phyloP scores from a whole-genome alignment of 1,139 yeast genomes.

The Ogataea hybrid region DNA sequence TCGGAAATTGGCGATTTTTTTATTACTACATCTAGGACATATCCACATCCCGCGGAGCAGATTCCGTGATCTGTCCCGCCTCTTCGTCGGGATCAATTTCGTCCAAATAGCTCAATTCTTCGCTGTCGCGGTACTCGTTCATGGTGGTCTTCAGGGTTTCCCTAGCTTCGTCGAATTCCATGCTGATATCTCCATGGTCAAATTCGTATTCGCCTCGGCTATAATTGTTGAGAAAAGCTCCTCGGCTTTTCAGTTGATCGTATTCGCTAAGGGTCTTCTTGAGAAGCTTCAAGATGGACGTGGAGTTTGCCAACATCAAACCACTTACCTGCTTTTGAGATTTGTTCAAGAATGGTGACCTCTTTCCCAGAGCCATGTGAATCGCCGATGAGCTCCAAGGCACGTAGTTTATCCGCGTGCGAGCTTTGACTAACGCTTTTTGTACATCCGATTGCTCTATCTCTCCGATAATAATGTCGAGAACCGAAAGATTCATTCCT shows the following conservation, averaged over 20 bases:
- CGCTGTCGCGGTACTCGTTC: conserved; percentile 69
- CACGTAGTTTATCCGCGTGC: conserved; percentile 75
- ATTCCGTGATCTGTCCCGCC: conserved; percentile 3
- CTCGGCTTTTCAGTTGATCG: conserved; percentile 73
- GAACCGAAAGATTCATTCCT: conserved; percentile 63
- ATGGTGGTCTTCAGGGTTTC: conserved; percentile 68
- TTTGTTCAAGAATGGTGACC: conserved; percentile 54
- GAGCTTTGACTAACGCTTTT: conserved; percentile 74
- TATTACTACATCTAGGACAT: conserved; percentile 3
- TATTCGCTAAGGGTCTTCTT: conserved; percentile 70
- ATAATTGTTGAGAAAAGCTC: conserved; percentile 84
- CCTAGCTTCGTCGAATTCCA: conserved; percentile 76
- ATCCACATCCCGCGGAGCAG: conserved; percentile 4
- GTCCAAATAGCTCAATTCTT: conserved; percentile 51
- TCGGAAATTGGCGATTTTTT: conserved; percentile 1
- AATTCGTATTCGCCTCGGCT: conserved; percentile 43
- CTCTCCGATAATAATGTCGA: conserved; percentile 75
- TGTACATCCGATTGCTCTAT: conserved; percentile 74
- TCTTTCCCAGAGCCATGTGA: conserved; percentile 73
- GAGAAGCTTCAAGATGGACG: conserved; percentile 66
- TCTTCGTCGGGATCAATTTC: conserved; percentile 36
- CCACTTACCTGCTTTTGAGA: conserved; percentile 51
- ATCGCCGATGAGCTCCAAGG: conserved; percentile 86
- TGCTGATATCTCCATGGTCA: conserved; percentile 57
- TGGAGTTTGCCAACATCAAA: conserved; percentile 73